phyloP scores from a whole-genome alignment of 1,139 yeast species.

The Saccharomyces hybrid region DNA sequence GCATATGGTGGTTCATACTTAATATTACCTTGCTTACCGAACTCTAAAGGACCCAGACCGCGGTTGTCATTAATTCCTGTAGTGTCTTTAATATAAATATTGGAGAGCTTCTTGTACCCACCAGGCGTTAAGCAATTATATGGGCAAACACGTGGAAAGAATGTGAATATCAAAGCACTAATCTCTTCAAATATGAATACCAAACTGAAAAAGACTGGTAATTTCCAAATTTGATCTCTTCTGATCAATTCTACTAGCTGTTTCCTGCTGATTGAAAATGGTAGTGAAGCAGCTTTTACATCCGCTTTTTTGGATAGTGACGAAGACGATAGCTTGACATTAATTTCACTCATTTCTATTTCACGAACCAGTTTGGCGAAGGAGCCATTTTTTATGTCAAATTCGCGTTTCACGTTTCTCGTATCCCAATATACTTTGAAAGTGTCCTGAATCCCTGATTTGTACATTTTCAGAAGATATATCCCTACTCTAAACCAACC shows the following conservation, averaged over 20 bases:
- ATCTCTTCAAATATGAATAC: conserved; percentile 26
- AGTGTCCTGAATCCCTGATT: conserved; percentile 20
- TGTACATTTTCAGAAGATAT: conserved; percentile 18
- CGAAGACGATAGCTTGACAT: not conserved
- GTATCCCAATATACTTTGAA: conserved; percentile 17
- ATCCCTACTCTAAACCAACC: conserved; percentile 26
- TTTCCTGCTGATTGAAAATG: conserved; percentile 15
- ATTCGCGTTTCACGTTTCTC: conserved; percentile 2
- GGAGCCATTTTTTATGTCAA: not conserved
- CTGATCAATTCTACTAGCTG: conserved; percentile 22
- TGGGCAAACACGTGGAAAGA: conserved; percentile 26
- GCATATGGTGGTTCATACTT: conserved; percentile 6
- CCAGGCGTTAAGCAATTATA: conserved; percentile 27
- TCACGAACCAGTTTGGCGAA: conserved; percentile 10
- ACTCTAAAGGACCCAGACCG: not conserved
- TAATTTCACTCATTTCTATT: conserved; percentile 19
- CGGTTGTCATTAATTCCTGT: not conserved
- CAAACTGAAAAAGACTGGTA: conserved; percentile 22
- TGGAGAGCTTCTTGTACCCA: conserved; percentile 19
- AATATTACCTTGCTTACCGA: not conserved
- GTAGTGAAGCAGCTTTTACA: not conserved
- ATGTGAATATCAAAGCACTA: conserved; percentile 21
- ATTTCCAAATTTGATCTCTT: conserved; percentile 24
- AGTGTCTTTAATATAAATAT: conserved; percentile 5
- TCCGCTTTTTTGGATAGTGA: not conserved